Base-by-base conservation (phyloP, 306 rosid genomes). In the Hippophae rhamnoides region DNA sequence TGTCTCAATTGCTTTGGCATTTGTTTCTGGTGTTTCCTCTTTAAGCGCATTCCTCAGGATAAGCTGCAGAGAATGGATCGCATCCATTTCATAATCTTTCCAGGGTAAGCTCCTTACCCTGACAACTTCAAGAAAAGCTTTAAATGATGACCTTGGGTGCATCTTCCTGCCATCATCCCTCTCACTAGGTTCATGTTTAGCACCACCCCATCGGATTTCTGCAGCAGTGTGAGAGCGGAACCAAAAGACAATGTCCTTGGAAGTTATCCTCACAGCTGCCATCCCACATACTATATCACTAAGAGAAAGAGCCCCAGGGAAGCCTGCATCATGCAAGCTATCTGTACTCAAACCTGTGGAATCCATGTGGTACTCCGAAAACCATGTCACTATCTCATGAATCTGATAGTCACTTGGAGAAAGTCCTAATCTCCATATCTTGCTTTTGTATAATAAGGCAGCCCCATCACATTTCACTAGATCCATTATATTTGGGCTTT, bases 111-210 rank as follows among this genome's bases (percentile, higher is more conserved):
- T 85, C 72, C 95, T 83, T 47, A 73, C 50, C 74, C 74, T 86
- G 64, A 85, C 96, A 54, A 92, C 99, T 68, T 92, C 88, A 66
- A 92, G 96, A 77, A 92, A 92, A 71, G 99, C 99, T 73, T 85
- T 88, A 76, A 92, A 92, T 13, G 99, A 92, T 13, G 99, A 88
- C 68, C 99, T 77, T 23, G 99, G 99, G 77, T 92, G 96, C 99
- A 92, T 88, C 81, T 54, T 92, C 64, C 76, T 76, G 43, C 83
- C 72, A 58, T 85, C 86, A 62, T 88, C 99, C 71, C 63, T 76
- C 66, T 92, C 90, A 68, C 89, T 86, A 47, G 78, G 76, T 47
- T 82, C 90, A 69, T 92, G 96, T 80, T 88, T 92, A 14, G 96
- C 99, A 63, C 98, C 96, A 62, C 93, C 96, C 98, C 98, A 92